Evolutionary conservation across 495 filamentous ascomycete species (phyloP), one percentile per base, ranked within the genome.

Genomic region (Hyaloscypha finlandica): DNA sequence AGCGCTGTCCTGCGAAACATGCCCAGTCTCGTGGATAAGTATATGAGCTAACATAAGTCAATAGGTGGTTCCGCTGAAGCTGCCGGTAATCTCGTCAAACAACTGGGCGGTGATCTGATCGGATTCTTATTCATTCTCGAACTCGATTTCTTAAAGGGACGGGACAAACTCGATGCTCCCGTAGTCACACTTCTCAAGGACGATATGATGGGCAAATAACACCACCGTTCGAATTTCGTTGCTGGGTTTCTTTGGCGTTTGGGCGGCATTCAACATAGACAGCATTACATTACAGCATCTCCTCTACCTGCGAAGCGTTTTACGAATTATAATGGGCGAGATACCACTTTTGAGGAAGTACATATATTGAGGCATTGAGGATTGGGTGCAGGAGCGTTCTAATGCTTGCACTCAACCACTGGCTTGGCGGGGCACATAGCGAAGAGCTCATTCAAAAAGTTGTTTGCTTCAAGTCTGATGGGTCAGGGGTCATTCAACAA

Each of bases 81-180:
- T 59, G 94, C 92, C 3, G 95, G 92, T 35, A 80, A 89, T 61
- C 86, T 99, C 65, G 92, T 98, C 71, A 83, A 88, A 80, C 86
- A 93, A 77, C 85, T 95, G 66, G 92, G 92, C 60, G 95, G 92
- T n/a, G 82, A 85, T 45, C 79, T 97, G 37, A 81, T 97, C 45
- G 93, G 91, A 67, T 98, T 93, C 77, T 80, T 97, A 66, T 98
- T 99, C 82, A 88, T 99, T 71, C 88, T 99, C 74, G 96, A 99
- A 79, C 89, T 99, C 66, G 91, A 93, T 72, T 94, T 96, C 81
- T 86, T 99, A 58, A 90, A 97, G 73, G 95, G 95, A 61, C 86
- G 93, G 66, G 90, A 91, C 56, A 94, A 95, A 84, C 88, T 99
- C 71, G 77, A 79, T 57, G 92, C 92, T 42, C 92, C 93, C 2